Evolutionary conservation across 371 early-diverging fungal genomes (phyloP).

Genomic region (Lichtheimia ornata): DNA sequence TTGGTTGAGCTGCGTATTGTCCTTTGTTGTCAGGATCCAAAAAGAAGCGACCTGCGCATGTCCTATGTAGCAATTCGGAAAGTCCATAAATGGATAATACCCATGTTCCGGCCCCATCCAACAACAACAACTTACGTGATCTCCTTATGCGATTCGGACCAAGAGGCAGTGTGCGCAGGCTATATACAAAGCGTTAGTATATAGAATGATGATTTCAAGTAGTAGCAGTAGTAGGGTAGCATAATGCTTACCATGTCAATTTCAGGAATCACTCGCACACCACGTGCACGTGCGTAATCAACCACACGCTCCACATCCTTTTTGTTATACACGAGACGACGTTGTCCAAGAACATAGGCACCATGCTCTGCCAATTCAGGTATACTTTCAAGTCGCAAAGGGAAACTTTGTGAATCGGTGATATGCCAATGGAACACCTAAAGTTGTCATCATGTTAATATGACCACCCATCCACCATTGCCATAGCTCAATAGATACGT

Average conservation of each 20-base stretch:
- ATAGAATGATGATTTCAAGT: not conserved
- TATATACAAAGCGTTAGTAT: not conserved
- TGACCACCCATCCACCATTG: not conserved
- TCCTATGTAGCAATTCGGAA: constrained; percentile 18
- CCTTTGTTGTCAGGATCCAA: constrained; percentile 38
- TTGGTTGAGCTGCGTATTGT: constrained; percentile 67
- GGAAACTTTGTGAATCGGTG: constrained; percentile 73
- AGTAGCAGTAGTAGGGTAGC: not conserved
- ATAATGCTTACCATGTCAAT: constrained; percentile 69
- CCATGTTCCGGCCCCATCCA: too few species aligned
- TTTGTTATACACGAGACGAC: constrained; percentile 60
- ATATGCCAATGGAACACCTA: constrained; percentile 81
- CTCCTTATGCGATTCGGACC: constrained; percentile 38
- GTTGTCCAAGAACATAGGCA: constrained; percentile 45
- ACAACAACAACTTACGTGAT: constrained; percentile 34
- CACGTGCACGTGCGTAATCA: constrained; percentile 57
- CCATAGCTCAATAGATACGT: constrained; percentile 6
- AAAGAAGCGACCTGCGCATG: constrained; percentile 39
- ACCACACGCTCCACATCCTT: constrained; percentile 61
- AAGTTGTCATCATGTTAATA: not conserved
- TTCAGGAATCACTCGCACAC: constrained; percentile 71
- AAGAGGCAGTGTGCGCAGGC: constrained; percentile 76
- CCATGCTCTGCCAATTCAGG: constrained; percentile 67
- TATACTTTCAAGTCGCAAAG: constrained; percentile 47
- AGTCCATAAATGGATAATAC: too few species aligned